Evolutionary conservation across 352 stramenopile genomes (phyloP), one percentile per base, ranked within the genome.

Genomic region (Globisporangium ultimum): DNA sequence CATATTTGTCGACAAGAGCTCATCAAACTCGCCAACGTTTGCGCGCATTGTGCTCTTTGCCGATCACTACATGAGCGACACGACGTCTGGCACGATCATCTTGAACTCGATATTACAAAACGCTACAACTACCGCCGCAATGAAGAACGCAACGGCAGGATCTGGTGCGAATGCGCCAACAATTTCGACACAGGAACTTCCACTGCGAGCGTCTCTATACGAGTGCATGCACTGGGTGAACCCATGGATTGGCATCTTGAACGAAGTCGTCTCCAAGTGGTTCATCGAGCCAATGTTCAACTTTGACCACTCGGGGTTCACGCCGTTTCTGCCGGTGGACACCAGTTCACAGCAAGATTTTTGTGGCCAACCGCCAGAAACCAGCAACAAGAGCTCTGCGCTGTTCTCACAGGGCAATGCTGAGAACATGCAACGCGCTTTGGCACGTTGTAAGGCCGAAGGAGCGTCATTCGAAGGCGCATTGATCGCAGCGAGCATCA

Each of bases 1-100:
- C 43, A 64, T 84, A 28, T 72, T 78, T 18, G 61, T 69, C 8
- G 71, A 84, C 57, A 68, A 48, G 46, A 38, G 36, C 3, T 11
- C 14, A 6, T 3, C 7, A n/a, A 68, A 69, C 13, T 73, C 67
- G 0, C 61, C 67, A 24, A 62, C 59, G 0, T 80, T 86, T 36
- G 76, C 74, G 12, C 72, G 70, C 13, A 53, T 86, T 50, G 48
- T 86, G 18, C 53, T 88, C 48, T 74, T 86, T 18, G 62, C 75
- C 0, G 78, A 88, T 48, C 73, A 84, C 50, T 87, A 82, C 70
- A 88, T 88, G 78, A 78, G 76, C 6, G 78, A 88, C 48, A 42
- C 67, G 4, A 71, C 54, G 0, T 87, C 78, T 0, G 76, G 76
- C 13, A 48, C 57, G 5, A 67, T 82, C 40, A 67, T 88, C 20